Base-by-base conservation (phyloP, 2,329 filamentous ascomycete genomes). In the Pseudopithomyces chartarum region DNA sequence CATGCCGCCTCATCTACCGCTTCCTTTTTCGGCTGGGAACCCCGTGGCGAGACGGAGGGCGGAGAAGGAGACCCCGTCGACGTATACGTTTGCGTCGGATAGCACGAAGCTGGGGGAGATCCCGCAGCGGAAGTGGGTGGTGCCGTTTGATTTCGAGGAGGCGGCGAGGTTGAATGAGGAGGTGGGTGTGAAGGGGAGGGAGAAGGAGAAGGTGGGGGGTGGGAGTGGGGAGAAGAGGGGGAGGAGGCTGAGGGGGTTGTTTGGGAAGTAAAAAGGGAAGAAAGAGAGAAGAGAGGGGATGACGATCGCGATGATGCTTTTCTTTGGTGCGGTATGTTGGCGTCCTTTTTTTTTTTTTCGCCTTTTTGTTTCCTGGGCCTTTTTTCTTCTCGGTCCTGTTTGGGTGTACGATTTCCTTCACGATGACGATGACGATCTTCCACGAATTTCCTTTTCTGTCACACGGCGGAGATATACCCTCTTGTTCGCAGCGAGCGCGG, bases 31-130 rank as follows among this genome's bases (percentile, higher is more conserved):
- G n/a, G n/a, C 15, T 60, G 44, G 45, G 33, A 51, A 40, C 32
- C 54, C 4, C 58, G 57, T 7, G 46, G 65, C 11, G 64, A 63
- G 70, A 54, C 48, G 48, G 10, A 36, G 48, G 6, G 57, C 69
- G 8, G 73, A 77, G 40, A 74, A 75, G 47, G 52, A 60, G 0
- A 79, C 76, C 2, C 75, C 71, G 6, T 79, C 75, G 8, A 72
- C 69, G 36, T 78, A 79, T 54, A 80, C 78, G 1, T 75, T 80
- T 53, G 75, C 77, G 5, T 78, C 77, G 11, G 76, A 76, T 19
- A 78, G 77, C 63, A 82, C 80, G 3, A 80, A 80, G 64, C 68
- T 82, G 8, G 80, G 80, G 42, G 80, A 81, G 60, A 81, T 82
- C 6, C 79, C 80, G 4, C 66, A 79, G 65, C 71, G 75, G 36